Conservation (phyloP, 768 basidiomycete genomes). For the Tylopilus balloui region DNA sequence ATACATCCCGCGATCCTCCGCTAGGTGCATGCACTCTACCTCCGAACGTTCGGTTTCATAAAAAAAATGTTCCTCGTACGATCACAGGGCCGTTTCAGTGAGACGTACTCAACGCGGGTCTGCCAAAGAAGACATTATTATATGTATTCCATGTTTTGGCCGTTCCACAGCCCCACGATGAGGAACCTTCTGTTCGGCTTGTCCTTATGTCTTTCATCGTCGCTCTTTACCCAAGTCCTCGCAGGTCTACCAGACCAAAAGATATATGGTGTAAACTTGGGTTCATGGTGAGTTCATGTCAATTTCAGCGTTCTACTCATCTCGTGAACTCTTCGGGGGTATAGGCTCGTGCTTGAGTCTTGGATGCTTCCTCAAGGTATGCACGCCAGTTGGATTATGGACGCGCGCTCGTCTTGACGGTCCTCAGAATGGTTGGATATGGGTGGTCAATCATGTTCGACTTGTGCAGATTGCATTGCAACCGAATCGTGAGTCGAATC, state of each 20-base stretch:
- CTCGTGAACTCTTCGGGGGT: constrained; percentile 4
- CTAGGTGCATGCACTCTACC: too few species aligned
- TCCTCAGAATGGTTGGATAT: constrained; percentile 61
- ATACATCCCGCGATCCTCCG: too few species aligned
- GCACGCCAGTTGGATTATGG: not conserved
- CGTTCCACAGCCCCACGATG: constrained; percentile 16
- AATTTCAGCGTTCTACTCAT: not conserved
- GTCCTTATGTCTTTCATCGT: constrained; percentile 13
- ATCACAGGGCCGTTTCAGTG: constrained; percentile 1
- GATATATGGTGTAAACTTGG: constrained; percentile 70
- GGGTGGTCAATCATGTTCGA: constrained; percentile 61
- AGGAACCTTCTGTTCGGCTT: constrained; percentile 11
- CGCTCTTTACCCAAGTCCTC: constrained; percentile 16
- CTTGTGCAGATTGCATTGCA: constrained; percentile 60
- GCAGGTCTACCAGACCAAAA: constrained; percentile 34
- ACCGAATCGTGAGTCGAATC: constrained; percentile 55
- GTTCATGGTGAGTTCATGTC: constrained; percentile 48
- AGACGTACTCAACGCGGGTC: not conserved
- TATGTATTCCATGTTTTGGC: too few species aligned
- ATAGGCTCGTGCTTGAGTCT: constrained; percentile 72
- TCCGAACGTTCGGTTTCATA: not conserved
- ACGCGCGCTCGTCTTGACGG: not conserved
- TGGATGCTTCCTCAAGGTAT: constrained; percentile 77
- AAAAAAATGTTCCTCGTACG: not conserved
- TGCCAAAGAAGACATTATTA: constrained; percentile 1